Base-by-base conservation (phyloP, 257 asterid species). In the Haberlea rhodopensis region DNA sequence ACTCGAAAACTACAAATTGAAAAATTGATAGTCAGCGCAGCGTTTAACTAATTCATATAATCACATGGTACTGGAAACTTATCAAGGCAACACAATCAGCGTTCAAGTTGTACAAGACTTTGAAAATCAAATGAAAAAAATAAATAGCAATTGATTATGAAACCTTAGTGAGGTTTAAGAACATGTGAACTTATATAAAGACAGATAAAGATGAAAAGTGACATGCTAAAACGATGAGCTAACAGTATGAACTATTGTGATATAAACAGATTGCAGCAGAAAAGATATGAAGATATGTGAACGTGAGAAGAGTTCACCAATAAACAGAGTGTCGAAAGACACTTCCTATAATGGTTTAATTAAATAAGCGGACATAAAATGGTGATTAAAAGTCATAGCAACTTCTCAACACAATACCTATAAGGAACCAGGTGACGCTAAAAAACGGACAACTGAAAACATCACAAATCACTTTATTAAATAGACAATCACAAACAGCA, bases 1-100 rank as follows among this genome's bases (percentile, higher is more conserved):
- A 95, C 84, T 87, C 97, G 68, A 94, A 94, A 78, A 73, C 99
- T 94, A 79, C 83, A 82, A 61, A 72, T 43, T 13, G 59, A 60
- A 51, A 55, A 22, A 18, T n/a, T 34, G 57, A 25, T 26, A 53
- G 49, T 68, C 53, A 80, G 76, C 53, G 23, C 25, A 43, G 31
- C 58, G 31, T 19, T 16, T 40, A 21, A 34, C 0, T 31, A 43
- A 65, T 31, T 54, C 26, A 45, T 60, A 22, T 43, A 54, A 18
- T 25, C 27, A 18, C 20, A 28, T n/a, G n/a, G n/a, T n/a, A n/a
- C n/a, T n/a, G n/a, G n/a, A n/a, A n/a, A n/a, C n/a, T n/a, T n/a
- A n/a, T n/a, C n/a, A n/a, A n/a, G 29, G 56, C 53, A 40, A 63
- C 57, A 56, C 48, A 13, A 48, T 52, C 37, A 57, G 40, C 29